Conservation (phyloP, 306 rosid genomes). For the Prunus persica region Prunus_persica_NCBIv2 NC_034009.1:44229501-44230000, state of each 20-base stretch:
- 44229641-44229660: neutral
- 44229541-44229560: slow-evolving; percentile 4
- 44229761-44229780: slow-evolving; percentile 70
- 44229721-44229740: neutral
- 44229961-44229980: too few species aligned
- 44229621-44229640: neutral
- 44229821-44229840: slow-evolving; percentile 70
- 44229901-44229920: neutral
- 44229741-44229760: neutral
- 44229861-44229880: slow-evolving; percentile 29
- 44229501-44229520: slow-evolving; percentile 12
- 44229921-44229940: neutral
- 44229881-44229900: slow-evolving; percentile 12
- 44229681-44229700: neutral
- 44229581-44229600: neutral
- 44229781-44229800: slow-evolving; percentile 81
- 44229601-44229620: neutral
- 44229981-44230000: too few species aligned
- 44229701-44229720: neutral
- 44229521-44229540: neutral
- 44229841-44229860: slow-evolving; percentile 75
- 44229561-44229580: neutral
- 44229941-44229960: neutral
- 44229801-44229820: slow-evolving; percentile 70
- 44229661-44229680: neutral